phyloP scores from a whole-genome alignment of 1,139 yeast genomes.

The Geotrichum klebahnii region DNA sequence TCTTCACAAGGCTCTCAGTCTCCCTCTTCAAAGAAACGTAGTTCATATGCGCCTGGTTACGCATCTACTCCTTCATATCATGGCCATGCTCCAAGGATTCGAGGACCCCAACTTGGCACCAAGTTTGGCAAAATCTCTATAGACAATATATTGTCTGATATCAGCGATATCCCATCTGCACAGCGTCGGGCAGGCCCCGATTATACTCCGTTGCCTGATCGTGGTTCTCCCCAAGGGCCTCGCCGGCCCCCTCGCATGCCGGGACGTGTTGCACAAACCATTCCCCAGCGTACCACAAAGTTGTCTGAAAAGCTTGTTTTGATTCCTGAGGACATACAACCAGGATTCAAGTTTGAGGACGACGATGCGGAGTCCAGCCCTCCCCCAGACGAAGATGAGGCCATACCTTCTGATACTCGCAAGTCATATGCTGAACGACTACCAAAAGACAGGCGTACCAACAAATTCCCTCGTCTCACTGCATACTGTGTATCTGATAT shows the following conservation, averaged over 20 bases:
- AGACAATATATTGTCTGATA: slow-evolving; percentile 51
- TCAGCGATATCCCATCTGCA: slow-evolving; percentile 87
- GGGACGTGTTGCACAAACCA: slow-evolving; percentile 49
- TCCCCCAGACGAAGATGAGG: slow-evolving; percentile 26
- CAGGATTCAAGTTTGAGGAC: slow-evolving; percentile 30
- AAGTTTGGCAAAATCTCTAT: slow-evolving; percentile 35
- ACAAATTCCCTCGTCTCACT: slow-evolving; percentile 75
- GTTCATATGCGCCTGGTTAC: background rate
- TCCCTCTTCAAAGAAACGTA: background rate
- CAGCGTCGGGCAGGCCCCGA: slow-evolving; percentile 42
- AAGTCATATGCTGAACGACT: slow-evolving; percentile 60
- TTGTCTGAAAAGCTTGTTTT: slow-evolving; percentile 80
- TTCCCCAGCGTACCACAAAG: slow-evolving; percentile 81
- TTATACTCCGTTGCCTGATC: too few relatives aligned
- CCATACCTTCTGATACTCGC: slow-evolving; percentile 8
- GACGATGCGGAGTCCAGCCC: slow-evolving; percentile 28
- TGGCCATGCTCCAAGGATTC: background rate
- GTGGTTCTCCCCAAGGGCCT: too few relatives aligned
- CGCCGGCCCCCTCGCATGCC: slow-evolving; percentile 14
- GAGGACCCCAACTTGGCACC: background rate
- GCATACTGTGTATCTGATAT: slow-evolving; percentile 88
- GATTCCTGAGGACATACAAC: slow-evolving; percentile 64
- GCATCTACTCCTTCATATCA: background rate
- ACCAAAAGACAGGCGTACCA: slow-evolving; percentile 64
- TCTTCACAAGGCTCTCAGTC: background rate